Evolutionary conservation across 164 flowering plant species (phyloP), one percentile per base, ranked within the genome.

Genomic region (Paratinospora sagittata): DNA sequence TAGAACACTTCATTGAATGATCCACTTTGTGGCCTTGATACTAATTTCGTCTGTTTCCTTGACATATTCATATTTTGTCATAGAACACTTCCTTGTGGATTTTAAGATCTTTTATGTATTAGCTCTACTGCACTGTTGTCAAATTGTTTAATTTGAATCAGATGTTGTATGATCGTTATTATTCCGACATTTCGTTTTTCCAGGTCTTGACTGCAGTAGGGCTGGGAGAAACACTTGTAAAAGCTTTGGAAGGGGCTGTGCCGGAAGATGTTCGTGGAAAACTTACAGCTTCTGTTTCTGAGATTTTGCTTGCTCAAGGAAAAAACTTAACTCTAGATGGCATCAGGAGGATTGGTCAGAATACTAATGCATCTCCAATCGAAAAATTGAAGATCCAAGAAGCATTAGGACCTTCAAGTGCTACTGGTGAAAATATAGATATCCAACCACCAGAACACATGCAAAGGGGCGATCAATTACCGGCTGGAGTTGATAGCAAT

Each of bases 211-310:
- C 76, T 77, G 98, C 98, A 65, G 87, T 95, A 70, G 88, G 75
- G 76, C 90, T 83, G 81, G 99, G 99, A 74, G 93, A 91, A 80
- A 85, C 99, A 19, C 58, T 95, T n/a, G 57, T 91, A 79, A 89
- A 83, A 68, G 98, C 99, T 80, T 82, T 95, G 79, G 84, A 95
- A 80, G 97, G 84, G 86, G 99, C 97, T 74, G 96, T 95, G 57
- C 99, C 99, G 34, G 97, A 90, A 70, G 96, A 95, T 80, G 98
- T 89, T 75, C 86, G 97, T 61, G 99, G 80, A 77, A 92, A 91
- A 76, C 90, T 95, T 55, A 87, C 96, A 66, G 71, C 82, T 70
- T 78, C 98, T 78, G 94, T 90, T 70, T 83, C 96, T 78, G 90
- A 77, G 67, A 86, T 95, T 71, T 70, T 88, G 72, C 81, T 72